phyloP scores from a whole-genome alignment of 495 filamentous ascomycete genomes.

The Hyaloscypha bicolor region DNA sequence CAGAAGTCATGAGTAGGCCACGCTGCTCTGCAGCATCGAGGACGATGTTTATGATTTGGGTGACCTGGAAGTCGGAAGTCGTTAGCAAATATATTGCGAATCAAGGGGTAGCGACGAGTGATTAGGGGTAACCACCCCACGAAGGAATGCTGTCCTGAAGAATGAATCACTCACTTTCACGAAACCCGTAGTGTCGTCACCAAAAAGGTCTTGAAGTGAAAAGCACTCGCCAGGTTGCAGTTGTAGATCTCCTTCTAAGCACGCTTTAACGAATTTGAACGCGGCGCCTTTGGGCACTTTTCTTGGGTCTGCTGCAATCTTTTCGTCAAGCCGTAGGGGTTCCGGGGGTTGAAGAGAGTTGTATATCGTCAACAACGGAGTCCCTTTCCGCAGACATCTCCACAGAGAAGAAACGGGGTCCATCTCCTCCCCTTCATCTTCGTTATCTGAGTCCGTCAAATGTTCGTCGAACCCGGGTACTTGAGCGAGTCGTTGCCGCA shows the following conservation, averaged over 20 bases:
- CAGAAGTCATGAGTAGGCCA: conserved; percentile 65
- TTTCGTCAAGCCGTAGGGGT: conserved; percentile 61
- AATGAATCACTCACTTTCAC: conserved; percentile 68
- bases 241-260: conserved; percentile 61
- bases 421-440: conserved; percentile 53
- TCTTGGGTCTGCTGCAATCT: conserved; percentile 50
- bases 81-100: neutral
- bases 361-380: conserved; percentile 85
- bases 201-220: conserved; percentile 87
- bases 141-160: neutral
- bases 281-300: conserved; percentile 65
- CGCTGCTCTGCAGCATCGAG: conserved; percentile 80
- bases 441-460: conserved; percentile 62
- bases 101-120: neutral
- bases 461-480: conserved; percentile 82
- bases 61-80: conserved; percentile 24
- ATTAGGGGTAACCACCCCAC: neutral
- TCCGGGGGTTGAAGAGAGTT: conserved; percentile 73
- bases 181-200: conserved; percentile 93
- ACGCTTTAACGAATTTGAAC: conserved; percentile 58
- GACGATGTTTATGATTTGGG: conserved; percentile 83
- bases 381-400: conserved; percentile 82
- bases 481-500: conserved; percentile 76
- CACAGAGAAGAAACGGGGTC: conserved; percentile 92
- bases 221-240: conserved; percentile 84